phyloP scores from a whole-genome alignment of 164 flowering plant genomes.

The Nymphaea thermarum region DNA sequence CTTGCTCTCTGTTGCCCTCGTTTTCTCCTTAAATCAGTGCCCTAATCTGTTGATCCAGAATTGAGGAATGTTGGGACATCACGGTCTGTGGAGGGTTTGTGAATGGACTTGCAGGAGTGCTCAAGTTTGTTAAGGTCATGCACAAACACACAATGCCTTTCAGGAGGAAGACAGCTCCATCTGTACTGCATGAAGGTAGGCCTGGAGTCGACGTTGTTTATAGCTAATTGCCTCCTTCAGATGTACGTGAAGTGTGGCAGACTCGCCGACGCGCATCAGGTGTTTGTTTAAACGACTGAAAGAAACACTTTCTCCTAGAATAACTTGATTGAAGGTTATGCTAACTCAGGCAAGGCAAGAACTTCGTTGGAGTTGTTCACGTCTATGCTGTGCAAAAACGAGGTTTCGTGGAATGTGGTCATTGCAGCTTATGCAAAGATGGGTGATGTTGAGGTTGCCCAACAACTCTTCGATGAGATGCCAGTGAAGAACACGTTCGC shows the following conservation, averaged over 20 bases:
- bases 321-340: constrained; percentile 36
- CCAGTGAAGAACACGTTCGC: constrained; percentile 32
- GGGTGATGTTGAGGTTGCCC: constrained; percentile 34
- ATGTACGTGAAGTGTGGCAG: constrained; percentile 35
- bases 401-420: constrained; percentile 35
- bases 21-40: no score
- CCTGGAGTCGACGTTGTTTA: constrained; percentile 23
- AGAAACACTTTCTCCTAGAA: constrained; percentile 64
- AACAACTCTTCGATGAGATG: no score
- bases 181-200: constrained; percentile 49
- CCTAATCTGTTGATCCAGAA: no score
- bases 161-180: constrained; percentile 47
- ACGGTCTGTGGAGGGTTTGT: no score
- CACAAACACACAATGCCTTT: constrained; percentile 20
- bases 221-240: constrained; percentile 52
- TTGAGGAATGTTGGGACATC: no score
- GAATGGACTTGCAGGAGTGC: constrained; percentile 2
- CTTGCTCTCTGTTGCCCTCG: no score
- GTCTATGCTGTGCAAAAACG: constrained; percentile 51
- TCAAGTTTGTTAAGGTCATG: constrained; percentile 31
- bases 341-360: constrained; percentile 30
- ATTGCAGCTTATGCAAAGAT: constrained; percentile 35
- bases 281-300: constrained; percentile 67
- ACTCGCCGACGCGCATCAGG: constrained; percentile 16
- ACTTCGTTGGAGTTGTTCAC: constrained; percentile 33